A percentile compares a stretch with the other conserved stretches of the same genome.
Evolutionary conservation across 495 filamentous ascomycete species (phyloP).

Genomic region (Penicillium odoratum): DNA sequence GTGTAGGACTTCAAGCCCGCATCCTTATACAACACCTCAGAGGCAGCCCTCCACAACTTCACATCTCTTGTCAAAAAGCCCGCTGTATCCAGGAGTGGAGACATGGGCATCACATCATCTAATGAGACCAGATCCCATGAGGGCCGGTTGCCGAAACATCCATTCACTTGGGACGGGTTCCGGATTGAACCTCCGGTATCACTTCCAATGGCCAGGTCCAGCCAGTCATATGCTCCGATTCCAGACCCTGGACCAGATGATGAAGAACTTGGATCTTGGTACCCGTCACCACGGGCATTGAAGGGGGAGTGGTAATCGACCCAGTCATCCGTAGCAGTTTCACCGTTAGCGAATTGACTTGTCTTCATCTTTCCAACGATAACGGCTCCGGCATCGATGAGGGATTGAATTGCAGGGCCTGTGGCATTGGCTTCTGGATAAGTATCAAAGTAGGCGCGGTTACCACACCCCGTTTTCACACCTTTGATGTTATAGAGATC

Average conservation of each 20-base stretch:
- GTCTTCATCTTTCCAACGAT: slow-evolving; percentile 51
- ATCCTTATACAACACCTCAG: slow-evolving; percentile 3
- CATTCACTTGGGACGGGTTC: slow-evolving; percentile 4
- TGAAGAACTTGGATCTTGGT: slow-evolving; percentile 40
- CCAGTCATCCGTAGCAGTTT: slow-evolving; percentile 39
- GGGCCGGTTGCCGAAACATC: slow-evolving; percentile 13
- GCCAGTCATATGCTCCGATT: slow-evolving; percentile 41
- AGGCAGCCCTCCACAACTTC: slow-evolving; percentile 6
- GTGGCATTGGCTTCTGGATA: slow-evolving; percentile 34
- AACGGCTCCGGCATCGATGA: slow-evolving; percentile 46
- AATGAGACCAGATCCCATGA: slow-evolving; percentile 3
- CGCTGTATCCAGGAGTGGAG: slow-evolving; percentile 8
- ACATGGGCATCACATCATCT: slow-evolving; percentile 11
- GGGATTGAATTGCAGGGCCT: slow-evolving; percentile 33
- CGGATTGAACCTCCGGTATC: slow-evolving; percentile 43
- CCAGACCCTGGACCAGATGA: slow-evolving; percentile 40
- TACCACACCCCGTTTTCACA: slow-evolving; percentile 41
- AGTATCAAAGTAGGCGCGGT: slow-evolving; percentile 39
- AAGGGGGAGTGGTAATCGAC: slow-evolving; percentile 45
- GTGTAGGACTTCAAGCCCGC: neutral
- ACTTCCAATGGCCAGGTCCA: slow-evolving; percentile 47
- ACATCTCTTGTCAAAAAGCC: slow-evolving; percentile 14
- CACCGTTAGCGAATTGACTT: slow-evolving; percentile 45
- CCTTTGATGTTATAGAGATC: slow-evolving; percentile 48
- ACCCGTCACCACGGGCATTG: slow-evolving; percentile 47